Conservation (phyloP, 768 basidiomycete genomes). For the Polyporus arcularius region DNA sequence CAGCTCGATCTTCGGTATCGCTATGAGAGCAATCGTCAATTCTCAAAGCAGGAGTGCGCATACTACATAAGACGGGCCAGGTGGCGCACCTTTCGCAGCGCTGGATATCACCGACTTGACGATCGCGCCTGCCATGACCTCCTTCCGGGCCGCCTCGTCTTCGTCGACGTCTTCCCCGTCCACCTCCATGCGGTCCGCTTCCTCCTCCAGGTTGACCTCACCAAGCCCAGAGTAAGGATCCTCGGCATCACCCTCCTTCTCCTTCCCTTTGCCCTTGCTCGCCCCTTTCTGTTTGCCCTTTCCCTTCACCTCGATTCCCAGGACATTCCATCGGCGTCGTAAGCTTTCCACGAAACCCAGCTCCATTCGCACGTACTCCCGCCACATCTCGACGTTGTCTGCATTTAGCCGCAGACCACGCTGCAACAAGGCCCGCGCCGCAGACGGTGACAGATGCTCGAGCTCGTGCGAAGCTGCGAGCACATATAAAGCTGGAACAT, state of each 20-base stretch:
- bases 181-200: constrained; percentile 23
- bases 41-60: background rate
- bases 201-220: constrained; percentile 14
- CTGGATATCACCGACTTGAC: constrained; percentile 75
- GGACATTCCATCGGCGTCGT: constrained; percentile 73
- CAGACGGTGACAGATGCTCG: constrained; percentile 67
- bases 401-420: constrained; percentile 81
- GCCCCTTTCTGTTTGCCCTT: constrained; percentile 22
- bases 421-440: constrained; percentile 81
- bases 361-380: constrained; percentile 90
- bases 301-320: constrained; percentile 55
- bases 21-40: constrained; percentile 24
- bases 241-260: constrained; percentile 24
- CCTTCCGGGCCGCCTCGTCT: constrained; percentile 56
- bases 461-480: constrained; percentile 85
- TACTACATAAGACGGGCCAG: constrained; percentile 1
- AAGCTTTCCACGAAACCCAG: constrained; percentile 81
- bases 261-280: constrained; percentile 33
- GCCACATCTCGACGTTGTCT: constrained; percentile 78
- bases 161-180: constrained; percentile 43
- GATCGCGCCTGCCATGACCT: constrained; percentile 78
- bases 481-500: constrained; percentile 75
- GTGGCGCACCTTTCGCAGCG: constrained; percentile 65
- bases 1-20: constrained; percentile 41
- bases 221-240: constrained; percentile 2